phyloP scores from a whole-genome alignment of 2,329 filamentous ascomycete species.

The Venturia effusa region DNA sequence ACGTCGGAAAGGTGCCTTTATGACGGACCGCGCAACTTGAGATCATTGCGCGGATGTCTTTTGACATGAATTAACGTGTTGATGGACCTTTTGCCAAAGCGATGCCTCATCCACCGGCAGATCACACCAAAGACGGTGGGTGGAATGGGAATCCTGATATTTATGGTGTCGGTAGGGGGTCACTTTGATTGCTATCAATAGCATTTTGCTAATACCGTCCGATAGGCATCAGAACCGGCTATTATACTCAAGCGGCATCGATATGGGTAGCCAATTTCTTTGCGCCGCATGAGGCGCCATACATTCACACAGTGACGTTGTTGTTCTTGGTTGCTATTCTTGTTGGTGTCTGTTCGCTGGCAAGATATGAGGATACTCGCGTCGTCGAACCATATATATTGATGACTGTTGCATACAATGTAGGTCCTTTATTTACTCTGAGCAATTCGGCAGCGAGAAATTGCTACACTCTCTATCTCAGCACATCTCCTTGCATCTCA shows the following conservation, averaged over 20 bases:
- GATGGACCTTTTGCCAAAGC: not conserved
- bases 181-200: not conserved
- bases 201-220: not conserved
- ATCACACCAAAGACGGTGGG: not conserved
- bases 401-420: slow-evolving; percentile 11
- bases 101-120: not conserved
- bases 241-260: slow-evolving; percentile 13
- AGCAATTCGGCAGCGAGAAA: not conserved
- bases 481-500: too few relatives aligned
- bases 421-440: not conserved
- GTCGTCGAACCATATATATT: slow-evolving; percentile 13
- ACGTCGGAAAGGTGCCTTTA: not conserved
- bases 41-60: not conserved
- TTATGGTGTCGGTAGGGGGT: slow-evolving; percentile 12
- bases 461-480: not conserved
- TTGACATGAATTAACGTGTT: not conserved
- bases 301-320: slow-evolving; percentile 12
- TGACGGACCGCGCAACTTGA: not conserved
- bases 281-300: slow-evolving; percentile 12
- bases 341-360: slow-evolving; percentile 10
- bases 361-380: not conserved
- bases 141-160: slow-evolving; percentile 13
- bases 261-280: slow-evolving; percentile 13
- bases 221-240: slow-evolving; percentile 12
- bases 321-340: slow-evolving; percentile 13